Percentiles rank a stretch among this genome's conserved stretches.
These are phyloP conservation scores for Umbilicaria muhlenbergii DNA, from an alignment of 495 filamentous ascomycete species.

Conservation along the genomic window DNA sequence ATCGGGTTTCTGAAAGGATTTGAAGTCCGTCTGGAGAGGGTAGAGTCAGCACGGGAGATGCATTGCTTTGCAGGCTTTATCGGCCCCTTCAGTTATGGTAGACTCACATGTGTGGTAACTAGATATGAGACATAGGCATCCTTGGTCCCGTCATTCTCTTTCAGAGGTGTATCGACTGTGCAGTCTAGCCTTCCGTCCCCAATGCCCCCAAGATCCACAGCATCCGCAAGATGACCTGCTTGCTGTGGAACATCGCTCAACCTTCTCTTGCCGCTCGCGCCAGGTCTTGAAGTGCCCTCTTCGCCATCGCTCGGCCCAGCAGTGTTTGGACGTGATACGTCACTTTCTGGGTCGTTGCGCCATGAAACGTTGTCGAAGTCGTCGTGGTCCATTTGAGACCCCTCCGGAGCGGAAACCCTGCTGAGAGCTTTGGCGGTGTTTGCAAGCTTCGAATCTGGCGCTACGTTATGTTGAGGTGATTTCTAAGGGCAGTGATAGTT, in stretches of 20 bases:
- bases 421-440: too few species aligned
- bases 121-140: conserved; percentile 93
- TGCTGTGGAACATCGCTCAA: conserved; percentile 34
- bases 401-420: too few species aligned
- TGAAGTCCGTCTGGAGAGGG: conserved; percentile 64
- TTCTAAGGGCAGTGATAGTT: too few species aligned
- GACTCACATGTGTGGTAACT: conserved; percentile 72
- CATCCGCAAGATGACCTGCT: conserved; percentile 38
- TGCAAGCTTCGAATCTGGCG: too few species aligned
- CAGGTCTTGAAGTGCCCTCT: conserved; percentile 19
- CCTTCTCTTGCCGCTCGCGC: conserved; percentile 37
- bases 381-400: conserved; percentile 17
- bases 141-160: conserved; percentile 94
- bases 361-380: conserved; percentile 45
- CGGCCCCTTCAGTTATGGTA: background rate
- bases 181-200: conserved; percentile 74
- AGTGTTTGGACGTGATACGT: conserved; percentile 31
- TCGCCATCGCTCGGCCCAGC: conserved; percentile 25
- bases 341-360: conserved; percentile 36
- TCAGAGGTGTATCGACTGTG: conserved; percentile 62
- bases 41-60: background rate
- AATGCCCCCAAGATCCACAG: conserved; percentile 48
- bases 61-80: background rate
- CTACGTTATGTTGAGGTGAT: too few species aligned
- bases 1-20: conserved; percentile 67